Conservation (phyloP, 768 basidiomycete species). For the Paxillus rubicundulus region DNA sequence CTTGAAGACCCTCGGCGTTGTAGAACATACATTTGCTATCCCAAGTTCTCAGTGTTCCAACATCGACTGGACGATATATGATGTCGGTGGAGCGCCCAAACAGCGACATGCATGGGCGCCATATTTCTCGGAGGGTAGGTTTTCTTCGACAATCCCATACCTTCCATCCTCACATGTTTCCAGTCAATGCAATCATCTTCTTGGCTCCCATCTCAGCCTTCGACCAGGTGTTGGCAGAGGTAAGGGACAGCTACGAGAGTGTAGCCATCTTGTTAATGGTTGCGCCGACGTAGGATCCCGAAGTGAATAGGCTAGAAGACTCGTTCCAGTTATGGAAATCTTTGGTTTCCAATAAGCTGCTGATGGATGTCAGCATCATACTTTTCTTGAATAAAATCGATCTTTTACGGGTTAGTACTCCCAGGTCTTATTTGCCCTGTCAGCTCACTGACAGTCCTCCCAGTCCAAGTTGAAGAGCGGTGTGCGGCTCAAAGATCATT, state of each 20-base stretch:
- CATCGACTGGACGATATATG: constrained; percentile 79
- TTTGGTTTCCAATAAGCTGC: constrained; percentile 69
- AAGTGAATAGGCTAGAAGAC: constrained; percentile 77
- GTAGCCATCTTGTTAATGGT: constrained; percentile 8
- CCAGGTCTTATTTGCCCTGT: neutral
- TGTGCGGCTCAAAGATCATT: constrained; percentile 65
- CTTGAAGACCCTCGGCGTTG: constrained; percentile 78
- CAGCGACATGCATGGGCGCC: constrained; percentile 88
- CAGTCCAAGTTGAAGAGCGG: constrained; percentile 77
- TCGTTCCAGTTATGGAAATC: constrained; percentile 72
- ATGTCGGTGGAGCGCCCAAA: constrained; percentile 78
- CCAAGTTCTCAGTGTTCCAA: constrained; percentile 52
- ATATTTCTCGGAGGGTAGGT: constrained; percentile 78
- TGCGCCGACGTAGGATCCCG: constrained; percentile 50
- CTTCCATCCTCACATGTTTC: constrained; percentile 2
- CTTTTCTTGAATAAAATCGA: constrained; percentile 84
- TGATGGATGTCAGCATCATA: constrained; percentile 72
- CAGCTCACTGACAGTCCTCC: constrained; percentile 1
- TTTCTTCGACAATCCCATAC: neutral
- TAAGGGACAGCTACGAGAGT: constrained; percentile 27
- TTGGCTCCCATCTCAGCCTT: constrained; percentile 86
- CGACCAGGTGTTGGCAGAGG: constrained; percentile 80
- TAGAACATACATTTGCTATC: constrained; percentile 76
- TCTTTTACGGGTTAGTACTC: constrained; percentile 55
- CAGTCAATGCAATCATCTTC: constrained; percentile 87